Evolutionary conservation across 805 yeast genomes (phyloP), one percentile per base, ranked within the genome.

Genomic region (Metschnikowia proteae): DNA sequence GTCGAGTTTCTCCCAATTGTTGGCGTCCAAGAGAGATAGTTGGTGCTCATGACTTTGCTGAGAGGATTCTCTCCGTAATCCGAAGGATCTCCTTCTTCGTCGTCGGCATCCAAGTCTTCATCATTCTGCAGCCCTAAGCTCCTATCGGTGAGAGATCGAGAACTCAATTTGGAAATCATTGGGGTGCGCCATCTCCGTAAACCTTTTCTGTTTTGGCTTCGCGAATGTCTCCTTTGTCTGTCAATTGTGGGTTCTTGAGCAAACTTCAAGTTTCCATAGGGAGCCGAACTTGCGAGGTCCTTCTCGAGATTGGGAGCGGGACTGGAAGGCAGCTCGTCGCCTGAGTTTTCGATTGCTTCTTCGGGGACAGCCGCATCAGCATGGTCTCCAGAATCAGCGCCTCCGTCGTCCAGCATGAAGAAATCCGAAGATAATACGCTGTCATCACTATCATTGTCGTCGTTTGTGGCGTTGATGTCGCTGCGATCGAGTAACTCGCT

Each of bases 1-100:
- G 91, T 84, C 0, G 98, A 92, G 66, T 94, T 94, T 65, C 97
- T 79, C 8, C 97, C 98, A 32, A 94, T 78, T 0, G 94, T 87
- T 2, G 98, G 97, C 30, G 78, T 79, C 88, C 96, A 90, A 0
- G 97, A 90, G 25, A 92, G 70, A 58, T 91, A 94, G 49, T 79
- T 81, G 0, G 83, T 70, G 29, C 83, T 79, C 75, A 76, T 74
- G 27, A 58, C 61, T 47, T 50, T 54, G 34, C 48, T 40, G 42
- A 55, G 58, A 6, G 60, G 50, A 22, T 42, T 55, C 31, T 47
- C 57, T 26, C 47, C 52, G 26, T 31, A n/a, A 31, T 60, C 63
- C n/a, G 53, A 58, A 22, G 49, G 49, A 3, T 11, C 47, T 5
- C 54, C 64, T 17, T 56, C 64, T 10, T 53, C 55, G 5, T 52